Evolutionary conservation across 176 grass and related monocot species (phyloP), one percentile per base, ranked within the genome.

Genomic region (Rhynchospora breviuscula): DNA sequence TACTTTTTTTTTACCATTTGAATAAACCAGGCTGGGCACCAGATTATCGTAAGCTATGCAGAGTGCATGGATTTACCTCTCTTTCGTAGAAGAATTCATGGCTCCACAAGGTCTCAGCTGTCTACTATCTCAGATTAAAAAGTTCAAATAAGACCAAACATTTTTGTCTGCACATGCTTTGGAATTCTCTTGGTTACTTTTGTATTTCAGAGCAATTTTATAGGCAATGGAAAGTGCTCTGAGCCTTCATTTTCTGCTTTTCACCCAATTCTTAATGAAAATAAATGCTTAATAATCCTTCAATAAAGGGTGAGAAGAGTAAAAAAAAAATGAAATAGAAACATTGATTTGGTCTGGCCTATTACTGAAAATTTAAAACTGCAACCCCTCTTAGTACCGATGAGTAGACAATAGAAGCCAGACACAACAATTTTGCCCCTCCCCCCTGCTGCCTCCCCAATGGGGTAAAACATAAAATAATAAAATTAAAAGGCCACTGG

Each of bases 51-150:
- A 57, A 93, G 90, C 70, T 98, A 95, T 63, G 90, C 95, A 56
- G 82, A 93, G 63, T 98, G 95, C 79, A 95, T 95, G 95, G 89
- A 92, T 1, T 61, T 98, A 81, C 95, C 95, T 22, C 77, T 98
- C 57, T 98, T 91, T 85, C 90, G 92, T 19, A 89, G 90, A 81
- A 88, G 92, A 79, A 98, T 98, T 15, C 86, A 53, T 6, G 92
- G 95, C 86, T 90, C 87, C 75, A 87, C 89, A 61, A 98, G 92
- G 95, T 88, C 76, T 80, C 82, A 18, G 7, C 67, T 18, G 10
- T 83, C 61, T 73, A 78, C 33, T 23, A 64, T 63, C 71, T 76
- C 25, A 77, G 26, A 53, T 85, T 18, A 17, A 29, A 59, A 70
- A 54, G 35, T 85, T 62, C 54, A 80, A 45, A 80, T n/a, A n/a